These are phyloP conservation scores for Tetramitus jugosus DNA, from an alignment of 208 protist genomes.

Conservation along the genomic window DNA sequence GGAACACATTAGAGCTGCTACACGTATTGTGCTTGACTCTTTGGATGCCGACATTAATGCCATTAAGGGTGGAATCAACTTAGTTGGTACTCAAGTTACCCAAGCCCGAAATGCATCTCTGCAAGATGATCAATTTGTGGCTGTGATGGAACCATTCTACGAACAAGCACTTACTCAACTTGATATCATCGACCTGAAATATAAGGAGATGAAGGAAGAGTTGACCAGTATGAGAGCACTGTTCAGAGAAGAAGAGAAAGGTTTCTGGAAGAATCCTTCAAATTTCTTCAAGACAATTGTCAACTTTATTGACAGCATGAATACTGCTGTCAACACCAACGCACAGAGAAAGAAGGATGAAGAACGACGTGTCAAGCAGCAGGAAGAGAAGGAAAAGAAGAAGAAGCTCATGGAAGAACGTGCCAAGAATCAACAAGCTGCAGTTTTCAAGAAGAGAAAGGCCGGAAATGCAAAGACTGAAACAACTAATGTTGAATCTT, in stretches of 20 bases:
- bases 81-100: background rate
- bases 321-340: background rate
- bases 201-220: background rate
- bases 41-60: constrained; percentile 1
- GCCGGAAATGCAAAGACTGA: background rate
- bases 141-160: background rate
- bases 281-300: constrained; percentile 10
- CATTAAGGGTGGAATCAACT: background rate
- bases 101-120: background rate
- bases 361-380: background rate
- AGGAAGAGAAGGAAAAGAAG: background rate
- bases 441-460: background rate
- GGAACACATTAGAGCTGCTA: background rate
- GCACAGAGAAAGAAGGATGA: background rate
- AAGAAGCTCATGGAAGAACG: background rate
- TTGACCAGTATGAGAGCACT: background rate
- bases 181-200: background rate
- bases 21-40: background rate
- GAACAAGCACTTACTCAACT: background rate
- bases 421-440: background rate
- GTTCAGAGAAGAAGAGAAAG: background rate
- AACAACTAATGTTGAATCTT: background rate
- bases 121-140: background rate
- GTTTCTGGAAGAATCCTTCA: background rate
- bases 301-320: background rate